phyloP scores from a whole-genome alignment of 164 flowering plant species.

The Sedum album region DNA sequence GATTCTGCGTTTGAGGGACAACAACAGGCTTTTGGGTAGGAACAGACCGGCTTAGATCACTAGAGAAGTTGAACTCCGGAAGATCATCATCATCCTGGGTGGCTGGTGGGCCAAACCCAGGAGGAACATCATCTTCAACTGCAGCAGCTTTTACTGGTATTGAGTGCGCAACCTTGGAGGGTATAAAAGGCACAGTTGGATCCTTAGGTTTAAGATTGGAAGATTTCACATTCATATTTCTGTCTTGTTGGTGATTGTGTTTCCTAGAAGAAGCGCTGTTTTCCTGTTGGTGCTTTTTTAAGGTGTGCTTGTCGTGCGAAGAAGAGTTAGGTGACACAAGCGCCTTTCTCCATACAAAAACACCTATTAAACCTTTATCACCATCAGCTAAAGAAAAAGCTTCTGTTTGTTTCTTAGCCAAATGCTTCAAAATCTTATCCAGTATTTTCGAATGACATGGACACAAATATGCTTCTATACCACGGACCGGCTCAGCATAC shows the following conservation, averaged over 20 bases:
- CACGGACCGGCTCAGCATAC: slow-evolving; percentile 73
- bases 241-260: slow-evolving; percentile 40
- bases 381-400: slow-evolving; percentile 31
- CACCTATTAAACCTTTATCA: slow-evolving; percentile 81
- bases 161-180: slow-evolving; percentile 11
- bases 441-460: slow-evolving; percentile 46
- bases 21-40: slow-evolving; percentile 6
- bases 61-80: slow-evolving; percentile 78
- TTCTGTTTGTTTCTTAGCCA: slow-evolving; percentile 46
- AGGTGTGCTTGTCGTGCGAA: slow-evolving; percentile 38
- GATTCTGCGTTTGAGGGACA: slow-evolving; percentile 15
- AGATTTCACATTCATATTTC: slow-evolving; percentile 15
- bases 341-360: slow-evolving; percentile 85
- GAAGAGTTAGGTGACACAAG: slow-evolving; percentile 39
- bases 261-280: slow-evolving; percentile 16
- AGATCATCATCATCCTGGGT: slow-evolving; percentile 78
- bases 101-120: slow-evolving; percentile 79
- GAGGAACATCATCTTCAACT: slow-evolving; percentile 80
- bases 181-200: slow-evolving; percentile 13
- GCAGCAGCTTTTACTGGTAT: slow-evolving; percentile 26
- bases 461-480: slow-evolving; percentile 75
- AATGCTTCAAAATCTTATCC: slow-evolving; percentile 52
- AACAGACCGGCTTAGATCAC: slow-evolving; percentile 22
- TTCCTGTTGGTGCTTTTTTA: slow-evolving; percentile 37
- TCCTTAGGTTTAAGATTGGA: slow-evolving; percentile 15